phyloP scores from a whole-genome alignment of 805 yeast species.

The Saccharomycopsis malanga region DNA sequence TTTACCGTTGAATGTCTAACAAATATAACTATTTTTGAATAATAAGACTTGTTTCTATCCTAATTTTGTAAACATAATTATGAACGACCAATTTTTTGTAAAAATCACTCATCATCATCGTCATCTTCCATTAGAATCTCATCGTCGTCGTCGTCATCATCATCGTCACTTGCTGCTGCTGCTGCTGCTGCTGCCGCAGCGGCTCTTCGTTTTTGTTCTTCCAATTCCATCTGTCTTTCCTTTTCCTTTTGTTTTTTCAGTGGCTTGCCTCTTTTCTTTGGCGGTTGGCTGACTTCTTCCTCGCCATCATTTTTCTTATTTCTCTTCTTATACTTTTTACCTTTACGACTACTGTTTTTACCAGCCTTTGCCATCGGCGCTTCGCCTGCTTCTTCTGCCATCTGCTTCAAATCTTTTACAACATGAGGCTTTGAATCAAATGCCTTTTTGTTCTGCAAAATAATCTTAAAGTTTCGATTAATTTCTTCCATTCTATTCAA shows the following conservation, averaged over 20 bases:
- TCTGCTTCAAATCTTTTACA: conserved; percentile 8
- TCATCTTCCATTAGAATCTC: conserved; percentile 10
- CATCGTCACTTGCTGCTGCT: conserved; percentile 4
- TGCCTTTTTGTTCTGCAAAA: conserved; percentile 15
- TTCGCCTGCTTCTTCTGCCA: conserved; percentile 1
- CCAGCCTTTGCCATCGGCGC: not conserved
- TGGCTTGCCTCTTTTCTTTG: not conserved
- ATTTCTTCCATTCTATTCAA: conserved; percentile 19
- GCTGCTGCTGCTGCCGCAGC: not conserved
- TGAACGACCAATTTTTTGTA: not conserved
- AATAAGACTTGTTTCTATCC: no score
- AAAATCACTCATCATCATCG: conserved; percentile 7
- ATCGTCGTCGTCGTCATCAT: conserved; percentile 12
- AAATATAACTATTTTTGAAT: no score
- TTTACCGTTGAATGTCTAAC: not conserved
- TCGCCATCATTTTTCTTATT: conserved; percentile 3
- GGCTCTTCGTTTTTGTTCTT: not conserved
- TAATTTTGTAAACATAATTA: no score
- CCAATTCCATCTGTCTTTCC: not conserved
- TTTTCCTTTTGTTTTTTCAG: not conserved
- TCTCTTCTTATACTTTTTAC: conserved; percentile 13
- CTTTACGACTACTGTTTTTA: conserved; percentile 2
- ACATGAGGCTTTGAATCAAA: conserved; percentile 12
- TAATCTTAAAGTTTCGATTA: conserved; percentile 14
- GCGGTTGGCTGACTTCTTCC: conserved; percentile 2